Conservation (phyloP, 352 stramenopile species). For the Nothophytophthora sp. region DNA sequence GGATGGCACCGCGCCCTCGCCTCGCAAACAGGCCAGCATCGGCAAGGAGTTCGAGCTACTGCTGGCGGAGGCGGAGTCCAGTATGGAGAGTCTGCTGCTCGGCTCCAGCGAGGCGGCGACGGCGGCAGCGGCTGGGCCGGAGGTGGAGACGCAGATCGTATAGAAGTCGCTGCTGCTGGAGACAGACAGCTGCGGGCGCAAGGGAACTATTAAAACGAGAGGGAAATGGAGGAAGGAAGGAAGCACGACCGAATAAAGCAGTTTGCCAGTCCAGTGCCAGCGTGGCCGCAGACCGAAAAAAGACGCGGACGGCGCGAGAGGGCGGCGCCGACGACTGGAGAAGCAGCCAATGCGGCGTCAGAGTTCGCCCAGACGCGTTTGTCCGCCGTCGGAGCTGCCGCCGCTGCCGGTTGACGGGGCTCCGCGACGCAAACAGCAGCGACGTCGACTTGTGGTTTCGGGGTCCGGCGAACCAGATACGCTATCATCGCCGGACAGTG, state of each 20-base stretch:
- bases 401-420: slow-evolving; percentile 7
- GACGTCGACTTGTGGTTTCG: not conserved
- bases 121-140: slow-evolving; percentile 14
- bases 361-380: slow-evolving; percentile 11
- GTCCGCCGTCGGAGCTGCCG: slow-evolving; percentile 8
- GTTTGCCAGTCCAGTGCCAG: too few relatives aligned
- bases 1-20: slow-evolving; percentile 13
- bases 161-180: too few relatives aligned
- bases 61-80: slow-evolving; percentile 70
- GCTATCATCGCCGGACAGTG: too few relatives aligned
- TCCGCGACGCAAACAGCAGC: slow-evolving; percentile 4
- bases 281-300: too few relatives aligned
- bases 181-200: too few relatives aligned
- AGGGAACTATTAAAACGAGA: too few relatives aligned
- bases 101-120: slow-evolving; percentile 10
- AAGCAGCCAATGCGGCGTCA: too few relatives aligned
- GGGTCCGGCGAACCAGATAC: too few relatives aligned
- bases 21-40: slow-evolving; percentile 42
- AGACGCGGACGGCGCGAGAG: too few relatives aligned
- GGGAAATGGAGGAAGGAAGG: too few relatives aligned
- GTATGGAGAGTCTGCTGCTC: slow-evolving; percentile 57
- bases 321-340: too few relatives aligned
- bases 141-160: slow-evolving; percentile 33
- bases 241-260: too few relatives aligned
- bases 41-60: slow-evolving; percentile 71